phyloP scores from a whole-genome alignment of 345 rosid genomes.

The Lepidium didymum region DNA sequence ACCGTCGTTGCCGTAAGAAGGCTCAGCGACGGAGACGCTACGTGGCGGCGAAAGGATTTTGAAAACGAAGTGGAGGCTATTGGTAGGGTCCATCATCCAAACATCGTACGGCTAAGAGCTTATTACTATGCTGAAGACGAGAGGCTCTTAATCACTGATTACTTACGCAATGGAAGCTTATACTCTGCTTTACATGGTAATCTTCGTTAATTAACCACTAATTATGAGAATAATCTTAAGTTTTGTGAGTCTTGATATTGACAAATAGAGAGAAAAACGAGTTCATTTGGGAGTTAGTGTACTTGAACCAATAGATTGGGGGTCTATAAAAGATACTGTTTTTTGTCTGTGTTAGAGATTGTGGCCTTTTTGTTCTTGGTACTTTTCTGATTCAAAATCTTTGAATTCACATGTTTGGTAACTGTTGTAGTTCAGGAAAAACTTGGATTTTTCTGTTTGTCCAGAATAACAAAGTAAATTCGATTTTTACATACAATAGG shows the following conservation, averaged over 20 bases:
- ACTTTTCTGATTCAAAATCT: neutral
- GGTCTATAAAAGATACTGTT: neutral
- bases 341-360: neutral
- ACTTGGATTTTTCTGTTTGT: conserved; percentile 17
- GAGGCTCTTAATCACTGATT: conserved; percentile 78
- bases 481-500: neutral
- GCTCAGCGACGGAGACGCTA: conserved; percentile 64
- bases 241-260: conserved; percentile 5
- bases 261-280: too few relatives aligned
- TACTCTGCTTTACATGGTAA: conserved; percentile 72
- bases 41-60: conserved; percentile 77
- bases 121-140: conserved; percentile 82
- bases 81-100: conserved; percentile 68
- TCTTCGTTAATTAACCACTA: neutral
- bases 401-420: conserved; percentile 9
- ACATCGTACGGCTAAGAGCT: conserved; percentile 70
- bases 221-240: neutral
- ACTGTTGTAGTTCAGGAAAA: neutral
- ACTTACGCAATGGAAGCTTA: conserved; percentile 69
- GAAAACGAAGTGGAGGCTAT: conserved; percentile 75
- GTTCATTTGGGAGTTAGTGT: conserved; percentile 5
- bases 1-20: conserved; percentile 77
- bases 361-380: conserved; percentile 3
- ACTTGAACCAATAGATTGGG: neutral
- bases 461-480: neutral